Evolutionary conservation across 176 grass and related monocot genomes (phyloP).

Genomic region (Thalia dealbata): DNA sequence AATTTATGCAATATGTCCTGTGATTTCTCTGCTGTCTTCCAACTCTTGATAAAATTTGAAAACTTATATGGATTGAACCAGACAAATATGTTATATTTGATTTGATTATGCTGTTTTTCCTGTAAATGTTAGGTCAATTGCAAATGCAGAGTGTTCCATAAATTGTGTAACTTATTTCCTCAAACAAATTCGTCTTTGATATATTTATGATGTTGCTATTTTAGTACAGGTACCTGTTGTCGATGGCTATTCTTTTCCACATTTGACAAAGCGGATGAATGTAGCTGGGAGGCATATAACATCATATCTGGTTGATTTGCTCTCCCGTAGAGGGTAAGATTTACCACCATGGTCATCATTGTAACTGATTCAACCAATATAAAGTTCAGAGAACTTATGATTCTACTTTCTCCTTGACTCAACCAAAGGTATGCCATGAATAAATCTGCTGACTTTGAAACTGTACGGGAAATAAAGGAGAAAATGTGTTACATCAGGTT

Average conservation of each 20-base stretch:
- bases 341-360: constrained; percentile 15
- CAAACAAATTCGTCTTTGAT: neutral
- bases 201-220: constrained; percentile 3
- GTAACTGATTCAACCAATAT: constrained; percentile 8
- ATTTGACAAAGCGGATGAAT: constrained; percentile 98
- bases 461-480: constrained; percentile 89
- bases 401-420: constrained; percentile 16
- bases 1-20: too few species aligned
- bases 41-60: too few species aligned
- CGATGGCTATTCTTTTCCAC: constrained; percentile 92
- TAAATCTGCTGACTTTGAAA: constrained; percentile 93
- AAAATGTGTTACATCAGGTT: constrained; percentile 92
- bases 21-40: too few species aligned
- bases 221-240: constrained; percentile 76
- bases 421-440: constrained; percentile 82
- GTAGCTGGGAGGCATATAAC: constrained; percentile 98
- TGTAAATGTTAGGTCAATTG: neutral
- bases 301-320: constrained; percentile 89
- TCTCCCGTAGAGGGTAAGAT: constrained; percentile 90
- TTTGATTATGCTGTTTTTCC: too few species aligned
- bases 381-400: constrained; percentile 7
- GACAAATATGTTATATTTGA: too few species aligned
- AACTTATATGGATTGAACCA: too few species aligned
- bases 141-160: neutral
- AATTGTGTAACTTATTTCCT: neutral